A percentile compares a stretch with the other conserved stretches of the same genome.
Evolutionary conservation across 495 filamentous ascomycete species (phyloP).

Genomic region (Penicillium simplicissimum): DNA sequence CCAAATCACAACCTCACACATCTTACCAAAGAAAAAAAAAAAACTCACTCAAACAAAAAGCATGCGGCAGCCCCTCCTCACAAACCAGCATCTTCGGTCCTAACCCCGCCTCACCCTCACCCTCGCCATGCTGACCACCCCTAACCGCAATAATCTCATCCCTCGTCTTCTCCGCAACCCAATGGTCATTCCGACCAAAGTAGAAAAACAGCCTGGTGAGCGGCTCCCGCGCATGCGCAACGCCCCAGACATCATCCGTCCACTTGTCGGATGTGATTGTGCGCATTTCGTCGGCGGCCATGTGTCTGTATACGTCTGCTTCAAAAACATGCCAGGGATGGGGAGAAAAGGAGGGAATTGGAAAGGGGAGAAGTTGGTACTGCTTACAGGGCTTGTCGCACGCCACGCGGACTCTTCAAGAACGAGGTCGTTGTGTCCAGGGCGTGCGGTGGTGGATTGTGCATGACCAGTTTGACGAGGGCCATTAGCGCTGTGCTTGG

Average conservation of each 20-base stretch:
- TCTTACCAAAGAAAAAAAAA: neutral
- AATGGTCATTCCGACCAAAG: conserved; percentile 75
- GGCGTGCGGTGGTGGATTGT: conserved; percentile 54
- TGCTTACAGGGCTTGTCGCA: conserved; percentile 69
- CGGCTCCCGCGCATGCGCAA: conserved; percentile 43
- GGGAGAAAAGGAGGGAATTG: neutral
- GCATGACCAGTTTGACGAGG: conserved; percentile 49
- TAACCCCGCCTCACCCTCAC: conserved; percentile 20
- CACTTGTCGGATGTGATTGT: conserved; percentile 75
- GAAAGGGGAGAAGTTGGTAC: conserved; percentile 18
- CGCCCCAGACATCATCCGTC: conserved; percentile 79
- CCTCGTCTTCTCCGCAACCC: conserved; percentile 76
- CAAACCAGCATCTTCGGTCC: conserved; percentile 73
- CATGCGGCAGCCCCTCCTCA: conserved; percentile 72
- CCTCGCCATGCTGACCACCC: conserved; percentile 17
- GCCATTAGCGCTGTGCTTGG: conserved; percentile 42
- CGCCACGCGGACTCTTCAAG: conserved; percentile 60
- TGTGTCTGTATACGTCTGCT: conserved; percentile 41
- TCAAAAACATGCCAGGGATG: neutral
- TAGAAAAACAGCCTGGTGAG: conserved; percentile 70
- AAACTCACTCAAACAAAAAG: conserved; percentile 74
- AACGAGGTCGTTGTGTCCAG: conserved; percentile 63
- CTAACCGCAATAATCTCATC: conserved; percentile 68
- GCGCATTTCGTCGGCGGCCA: conserved; percentile 75
- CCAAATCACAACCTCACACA: neutral